Percentiles rank a stretch among this genome's conserved stretches.
phyloP scores from a whole-genome alignment of 257 asterid species.

The Solanum bukasovii region DNA sequence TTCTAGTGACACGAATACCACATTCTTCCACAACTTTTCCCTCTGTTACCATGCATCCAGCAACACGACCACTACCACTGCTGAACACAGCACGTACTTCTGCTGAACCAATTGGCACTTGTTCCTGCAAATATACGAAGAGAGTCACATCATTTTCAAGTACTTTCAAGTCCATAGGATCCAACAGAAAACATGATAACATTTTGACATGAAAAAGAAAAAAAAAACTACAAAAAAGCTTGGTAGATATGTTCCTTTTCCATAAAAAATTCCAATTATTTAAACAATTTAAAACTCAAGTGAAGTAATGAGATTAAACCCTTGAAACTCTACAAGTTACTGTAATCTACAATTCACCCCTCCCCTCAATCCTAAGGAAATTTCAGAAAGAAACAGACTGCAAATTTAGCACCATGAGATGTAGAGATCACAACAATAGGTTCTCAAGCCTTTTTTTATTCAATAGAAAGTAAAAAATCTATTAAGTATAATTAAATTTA shows the following conservation, averaged over 20 bases:
- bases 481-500: neutral
- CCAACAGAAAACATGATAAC: neutral
- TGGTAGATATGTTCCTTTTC: neutral
- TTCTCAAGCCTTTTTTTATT: neutral
- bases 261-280: neutral
- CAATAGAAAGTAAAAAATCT: neutral
- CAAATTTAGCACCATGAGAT: neutral
- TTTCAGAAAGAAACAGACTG: neutral
- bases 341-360: neutral
- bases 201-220: neutral
- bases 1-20: constrained; percentile 77
- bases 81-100: constrained; percentile 90
- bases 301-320: neutral
- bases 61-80: constrained; percentile 97
- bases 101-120: constrained; percentile 78
- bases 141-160: neutral
- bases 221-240: neutral
- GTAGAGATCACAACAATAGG: neutral
- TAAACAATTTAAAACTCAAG: neutral
- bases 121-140: constrained; percentile 45
- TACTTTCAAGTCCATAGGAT: neutral
- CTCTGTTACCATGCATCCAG: constrained; percentile 94
- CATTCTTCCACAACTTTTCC: constrained; percentile 81
- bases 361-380: neutral
- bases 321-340: neutral